Evolutionary conservation across 1,284 basidiomycete species (phyloP), one percentile per base, ranked within the genome.

Genomic region (Mrakiaceae sp.): DNA sequence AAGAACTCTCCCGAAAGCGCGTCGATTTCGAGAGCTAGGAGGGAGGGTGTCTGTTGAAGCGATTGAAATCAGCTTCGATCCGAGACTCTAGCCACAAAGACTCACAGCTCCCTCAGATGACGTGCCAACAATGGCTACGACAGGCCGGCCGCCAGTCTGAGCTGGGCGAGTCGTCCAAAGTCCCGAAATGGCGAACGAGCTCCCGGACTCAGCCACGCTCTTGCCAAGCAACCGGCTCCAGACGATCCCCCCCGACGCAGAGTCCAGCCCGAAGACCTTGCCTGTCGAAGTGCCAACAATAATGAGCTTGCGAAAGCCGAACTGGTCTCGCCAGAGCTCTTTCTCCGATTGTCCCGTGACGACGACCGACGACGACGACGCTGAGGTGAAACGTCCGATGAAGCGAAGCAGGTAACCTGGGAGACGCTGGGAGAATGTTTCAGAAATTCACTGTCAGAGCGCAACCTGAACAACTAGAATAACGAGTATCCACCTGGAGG

Each of bases 231-330:
- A 77, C 12, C 83, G 80, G 67, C 81, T 85, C 27, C 27, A 27
- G 27, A 27, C 27, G 27, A 27, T 27, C 27, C 27, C 27, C 27
- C 27, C 27, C 27, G 27, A 27, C 27, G 27, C 27, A 27, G 87
- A 87, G 72, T 96, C 90, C 59, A 96, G 76, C 0, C 86, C 93
- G 71, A 86, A 91, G 0, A 94, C 70, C 72, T 90, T 91, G 16
- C 91, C 90, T 47, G 81, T 79, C 2, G 77, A 70, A 1, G 88
- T 90, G 0, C 85, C 87, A 3, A 81, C 81, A 2, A 96, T 81
- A 59, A 94, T 81, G 51, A 97, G 74, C 74, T 96, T 90, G 58
- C 87, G 82, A 75, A 96, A 90, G 0, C 91, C 93, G 72, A 95
- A 96, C 1, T 85, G 77, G 72, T 96, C 90, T 2, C 88, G 83